These are phyloP conservation scores for Scheffersomyces coipomensis DNA, from an alignment of 805 yeast genomes.

Conservation along the genomic window DNA sequence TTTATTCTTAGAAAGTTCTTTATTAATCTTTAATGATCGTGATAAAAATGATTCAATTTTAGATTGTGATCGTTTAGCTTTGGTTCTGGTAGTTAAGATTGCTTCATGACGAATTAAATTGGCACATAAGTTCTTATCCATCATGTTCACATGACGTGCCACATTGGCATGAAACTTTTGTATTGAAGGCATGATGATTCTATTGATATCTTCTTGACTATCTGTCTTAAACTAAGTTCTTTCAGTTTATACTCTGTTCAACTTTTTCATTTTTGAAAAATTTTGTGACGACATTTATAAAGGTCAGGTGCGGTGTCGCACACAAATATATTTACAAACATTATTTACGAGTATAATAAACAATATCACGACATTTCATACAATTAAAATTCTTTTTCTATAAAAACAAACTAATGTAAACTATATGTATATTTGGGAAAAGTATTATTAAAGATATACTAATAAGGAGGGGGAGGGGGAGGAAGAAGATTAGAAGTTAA, in stretches of 20 bases:
- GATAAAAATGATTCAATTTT: slow-evolving; percentile 38
- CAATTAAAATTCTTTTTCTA: too few species aligned
- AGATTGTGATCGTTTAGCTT: slow-evolving; percentile 44
- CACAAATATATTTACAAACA: too few species aligned
- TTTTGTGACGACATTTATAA: too few species aligned
- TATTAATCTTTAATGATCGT: slow-evolving; percentile 26
- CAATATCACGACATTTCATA: too few species aligned
- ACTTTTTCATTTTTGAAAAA: too few species aligned
- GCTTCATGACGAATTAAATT: slow-evolving; percentile 43
- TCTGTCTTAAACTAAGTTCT: too few species aligned
- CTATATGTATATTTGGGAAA: too few species aligned
- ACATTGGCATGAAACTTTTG: slow-evolving; percentile 42
- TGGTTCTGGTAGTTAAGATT: slow-evolving; percentile 41
- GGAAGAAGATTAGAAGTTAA: slow-evolving; percentile 60
- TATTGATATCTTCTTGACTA: not conserved
- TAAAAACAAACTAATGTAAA: too few species aligned
- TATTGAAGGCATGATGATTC: slow-evolving; percentile 33
- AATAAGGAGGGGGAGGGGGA: not conserved
- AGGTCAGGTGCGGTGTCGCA: too few species aligned
- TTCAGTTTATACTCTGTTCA: too few species aligned
- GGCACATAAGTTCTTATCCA: slow-evolving; percentile 44
- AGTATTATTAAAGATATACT: too few species aligned
- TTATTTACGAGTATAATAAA: too few species aligned
- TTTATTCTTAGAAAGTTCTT: slow-evolving; percentile 9
- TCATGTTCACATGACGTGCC: slow-evolving; percentile 42